Evolutionary conservation across 2,329 filamentous ascomycete species (phyloP).

Genomic region (Raffaelea albimanens): DNA sequence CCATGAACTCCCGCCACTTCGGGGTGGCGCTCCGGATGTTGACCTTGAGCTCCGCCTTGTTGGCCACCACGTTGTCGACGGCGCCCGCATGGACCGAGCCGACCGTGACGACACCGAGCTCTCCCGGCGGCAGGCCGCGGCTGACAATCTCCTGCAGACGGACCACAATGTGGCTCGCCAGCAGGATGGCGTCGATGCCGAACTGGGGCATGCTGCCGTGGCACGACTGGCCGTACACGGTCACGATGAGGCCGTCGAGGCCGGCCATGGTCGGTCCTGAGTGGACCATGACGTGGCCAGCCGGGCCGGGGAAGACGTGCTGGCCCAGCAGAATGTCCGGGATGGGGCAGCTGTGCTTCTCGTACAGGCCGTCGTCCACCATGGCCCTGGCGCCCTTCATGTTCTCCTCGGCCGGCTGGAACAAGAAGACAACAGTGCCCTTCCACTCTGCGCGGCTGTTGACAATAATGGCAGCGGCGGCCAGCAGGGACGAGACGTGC

Average conservation of each 20-base stretch:
- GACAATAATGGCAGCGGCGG: conserved; percentile 39
- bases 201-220: conserved; percentile 33
- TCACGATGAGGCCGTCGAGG: conserved; percentile 20
- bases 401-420: conserved; percentile 60
- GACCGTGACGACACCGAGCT: conserved; percentile 33
- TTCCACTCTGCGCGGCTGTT: conserved; percentile 37
- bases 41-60: conserved; percentile 18
- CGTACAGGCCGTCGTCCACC: conserved; percentile 25
- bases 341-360: conserved; percentile 15
- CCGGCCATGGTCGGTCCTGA: conserved; percentile 17
- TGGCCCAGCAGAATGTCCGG: conserved; percentile 27
- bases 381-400: conserved; percentile 43
- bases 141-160: conserved; percentile 22
- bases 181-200: conserved; percentile 35
- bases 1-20: too few relatives aligned
- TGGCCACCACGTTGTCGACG: conserved; percentile 34
- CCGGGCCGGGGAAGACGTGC: conserved; percentile 20
- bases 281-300: conserved; percentile 22
- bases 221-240: conserved; percentile 28
- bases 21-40: neutral
- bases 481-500: conserved; percentile 50
- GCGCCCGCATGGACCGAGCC: conserved; percentile 31
- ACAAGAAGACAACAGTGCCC: conserved; percentile 54
- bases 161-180: conserved; percentile 30
- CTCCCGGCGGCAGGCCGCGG: conserved; percentile 16